Evolutionary conservation across 2,329 filamentous ascomycete species (phyloP).

Genomic region (Claviceps lovelessii): DNA sequence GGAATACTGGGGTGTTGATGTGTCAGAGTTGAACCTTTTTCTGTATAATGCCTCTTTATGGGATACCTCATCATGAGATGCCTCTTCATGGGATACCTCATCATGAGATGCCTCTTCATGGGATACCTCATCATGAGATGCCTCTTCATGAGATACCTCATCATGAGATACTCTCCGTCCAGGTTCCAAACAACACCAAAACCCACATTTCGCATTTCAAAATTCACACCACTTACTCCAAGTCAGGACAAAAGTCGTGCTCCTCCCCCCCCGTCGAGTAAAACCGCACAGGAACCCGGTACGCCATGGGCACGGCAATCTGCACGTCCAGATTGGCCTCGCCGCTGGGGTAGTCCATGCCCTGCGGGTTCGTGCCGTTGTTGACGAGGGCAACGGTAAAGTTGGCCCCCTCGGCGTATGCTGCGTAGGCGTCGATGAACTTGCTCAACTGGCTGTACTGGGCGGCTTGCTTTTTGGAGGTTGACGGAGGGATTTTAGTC

Average conservation of each 20-base stretch:
- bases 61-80: too few species aligned
- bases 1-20: conserved; percentile 7
- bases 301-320: conserved; percentile 20
- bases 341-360: conserved; percentile 14
- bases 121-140: too few species aligned
- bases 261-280: conserved; percentile 19
- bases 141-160: too few species aligned
- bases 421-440: conserved; percentile 41
- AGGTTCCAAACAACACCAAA: too few species aligned
- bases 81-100: too few species aligned
- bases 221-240: conserved; percentile 17
- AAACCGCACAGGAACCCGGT: conserved; percentile 21
- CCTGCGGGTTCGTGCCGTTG: conserved; percentile 37
- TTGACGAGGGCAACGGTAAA: conserved; percentile 46
- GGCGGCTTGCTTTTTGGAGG: conserved; percentile 29
- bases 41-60: too few species aligned
- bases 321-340: conserved; percentile 27
- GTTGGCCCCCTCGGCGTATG: conserved; percentile 33
- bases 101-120: too few species aligned
- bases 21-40: too few species aligned
- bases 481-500: not conserved
- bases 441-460: conserved; percentile 38
- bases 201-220: too few species aligned
- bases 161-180: too few species aligned
- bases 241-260: conserved; percentile 17